Conservation (phyloP, 371 early-diverging fungal species). For the Apophysomyces trapeziformis region DNA sequence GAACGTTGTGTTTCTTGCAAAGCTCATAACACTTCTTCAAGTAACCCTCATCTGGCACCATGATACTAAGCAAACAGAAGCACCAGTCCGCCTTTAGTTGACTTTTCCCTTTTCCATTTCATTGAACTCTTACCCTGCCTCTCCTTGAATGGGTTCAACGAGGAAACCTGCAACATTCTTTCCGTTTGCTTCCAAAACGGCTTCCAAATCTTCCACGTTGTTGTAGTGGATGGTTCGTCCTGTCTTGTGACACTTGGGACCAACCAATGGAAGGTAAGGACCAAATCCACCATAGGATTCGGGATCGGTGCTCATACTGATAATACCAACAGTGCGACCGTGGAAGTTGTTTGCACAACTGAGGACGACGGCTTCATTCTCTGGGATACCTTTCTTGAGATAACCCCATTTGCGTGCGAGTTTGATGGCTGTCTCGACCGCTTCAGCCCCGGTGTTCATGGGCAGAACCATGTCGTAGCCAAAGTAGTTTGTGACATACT, state of each 20-base stretch:
- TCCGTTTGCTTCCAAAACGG: slow-evolving; percentile 82
- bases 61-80: slow-evolving; percentile 57
- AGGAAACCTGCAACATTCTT: slow-evolving; percentile 89
- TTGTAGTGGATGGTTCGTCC: slow-evolving; percentile 79
- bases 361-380: slow-evolving; percentile 84
- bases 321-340: slow-evolving; percentile 94
- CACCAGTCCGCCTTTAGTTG: too few relatives aligned
- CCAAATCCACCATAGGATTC: slow-evolving; percentile 89
- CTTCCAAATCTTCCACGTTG: slow-evolving; percentile 86
- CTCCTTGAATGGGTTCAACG: slow-evolving; percentile 98
- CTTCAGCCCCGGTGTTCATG: slow-evolving; percentile 98
- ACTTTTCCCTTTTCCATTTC: neutral
- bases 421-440: slow-evolving; percentile 98
- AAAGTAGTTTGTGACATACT: slow-evolving; percentile 92
- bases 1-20: slow-evolving; percentile 96
- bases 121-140: slow-evolving; percentile 74
- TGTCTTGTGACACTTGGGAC: slow-evolving; percentile 76
- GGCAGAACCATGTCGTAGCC: slow-evolving; percentile 97
- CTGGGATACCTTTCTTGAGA: slow-evolving; percentile 86
- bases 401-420: slow-evolving; percentile 98
- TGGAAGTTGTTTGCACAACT: slow-evolving; percentile 94
- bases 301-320: slow-evolving; percentile 95
- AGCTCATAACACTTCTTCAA: slow-evolving; percentile 81
- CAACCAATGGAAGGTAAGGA: slow-evolving; percentile 91
- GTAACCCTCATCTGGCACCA: slow-evolving; percentile 94